Evolutionary conservation across 495 filamentous ascomycete species (phyloP).

Genomic region (Lophium mytilinum): DNA sequence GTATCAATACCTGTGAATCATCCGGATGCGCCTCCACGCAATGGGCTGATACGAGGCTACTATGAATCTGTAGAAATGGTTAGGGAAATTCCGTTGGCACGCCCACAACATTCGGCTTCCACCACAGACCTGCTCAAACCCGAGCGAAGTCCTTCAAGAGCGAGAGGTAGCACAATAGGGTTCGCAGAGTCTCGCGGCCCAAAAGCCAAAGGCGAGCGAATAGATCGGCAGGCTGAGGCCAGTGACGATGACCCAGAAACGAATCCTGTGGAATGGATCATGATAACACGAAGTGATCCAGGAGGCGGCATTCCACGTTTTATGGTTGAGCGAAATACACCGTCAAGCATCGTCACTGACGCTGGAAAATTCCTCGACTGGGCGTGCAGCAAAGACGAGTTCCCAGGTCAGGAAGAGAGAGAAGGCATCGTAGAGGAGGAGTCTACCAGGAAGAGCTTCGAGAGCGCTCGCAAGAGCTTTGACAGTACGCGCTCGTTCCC

Average conservation of each 20-base stretch:
- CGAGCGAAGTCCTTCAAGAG: slow-evolving; percentile 10
- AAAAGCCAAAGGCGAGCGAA: slow-evolving; percentile 35
- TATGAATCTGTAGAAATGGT: slow-evolving; percentile 94
- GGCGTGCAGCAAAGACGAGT: slow-evolving; percentile 53
- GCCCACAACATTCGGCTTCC: slow-evolving; percentile 26
- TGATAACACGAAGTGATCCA: slow-evolving; percentile 91
- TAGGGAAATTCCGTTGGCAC: slow-evolving; percentile 59
- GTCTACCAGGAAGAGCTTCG: slow-evolving; percentile 2
- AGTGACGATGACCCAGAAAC: slow-evolving; percentile 44
- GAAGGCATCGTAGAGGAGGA: slow-evolving; percentile 13
- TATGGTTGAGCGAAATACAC: slow-evolving; percentile 90
- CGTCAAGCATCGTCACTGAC: slow-evolving; percentile 71
- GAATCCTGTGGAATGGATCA: slow-evolving; percentile 86
- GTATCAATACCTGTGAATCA: slow-evolving; percentile 78
- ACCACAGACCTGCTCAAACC: slow-evolving; percentile 30
- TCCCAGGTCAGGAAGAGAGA: slow-evolving; percentile 33
- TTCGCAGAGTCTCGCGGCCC: slow-evolving; percentile 37
- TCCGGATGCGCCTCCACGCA: slow-evolving; percentile 55
- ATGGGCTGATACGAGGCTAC: slow-evolving; percentile 69
- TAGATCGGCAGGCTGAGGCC: slow-evolving; percentile 30
- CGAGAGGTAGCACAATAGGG: slow-evolving; percentile 43
- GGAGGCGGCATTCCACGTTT: slow-evolving; percentile 88
- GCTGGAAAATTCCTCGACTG: slow-evolving; percentile 81
- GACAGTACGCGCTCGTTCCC: slow-evolving; percentile 11
- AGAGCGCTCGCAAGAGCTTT: slow-evolving; percentile 13